Evolutionary conservation across 345 rosid species (phyloP).

Genomic region (Dimocarpus longan): DNA sequence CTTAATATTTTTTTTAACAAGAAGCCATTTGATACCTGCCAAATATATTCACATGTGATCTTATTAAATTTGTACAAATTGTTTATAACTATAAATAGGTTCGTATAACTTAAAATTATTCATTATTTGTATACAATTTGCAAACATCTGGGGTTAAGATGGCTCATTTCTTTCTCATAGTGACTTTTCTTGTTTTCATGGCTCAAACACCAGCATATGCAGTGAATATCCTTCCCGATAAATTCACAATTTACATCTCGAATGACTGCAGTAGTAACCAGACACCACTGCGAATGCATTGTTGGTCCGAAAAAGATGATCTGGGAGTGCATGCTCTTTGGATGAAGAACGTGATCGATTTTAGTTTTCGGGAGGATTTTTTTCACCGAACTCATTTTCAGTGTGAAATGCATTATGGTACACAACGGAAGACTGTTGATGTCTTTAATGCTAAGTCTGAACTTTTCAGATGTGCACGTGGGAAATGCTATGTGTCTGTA

Average conservation of each 20-base stretch:
- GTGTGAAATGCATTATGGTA: background rate
- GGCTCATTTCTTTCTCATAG: background rate
- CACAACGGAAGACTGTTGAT: background rate
- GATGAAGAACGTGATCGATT: background rate
- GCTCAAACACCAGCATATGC: background rate
- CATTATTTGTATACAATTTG: background rate
- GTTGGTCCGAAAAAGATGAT: slow-evolving; percentile 15
- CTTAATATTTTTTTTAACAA: no score
- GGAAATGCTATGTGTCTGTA: background rate
- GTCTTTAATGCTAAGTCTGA: background rate
- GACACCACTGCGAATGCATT: background rate
- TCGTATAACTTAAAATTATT: background rate
- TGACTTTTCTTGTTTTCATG: background rate
- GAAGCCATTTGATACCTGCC: no score
- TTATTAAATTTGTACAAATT: no score
- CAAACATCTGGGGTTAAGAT: background rate
- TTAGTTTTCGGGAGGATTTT: background rate
- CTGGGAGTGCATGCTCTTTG: slow-evolving; percentile 3
- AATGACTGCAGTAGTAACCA: slow-evolving; percentile 11
- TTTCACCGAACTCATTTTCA: background rate
- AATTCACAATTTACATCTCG: slow-evolving; percentile 1
- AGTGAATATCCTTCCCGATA: accelerated
- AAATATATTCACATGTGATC: no score
- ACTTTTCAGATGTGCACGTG: no score
- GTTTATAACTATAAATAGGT: no score